Base-by-base conservation (phyloP, 768 basidiomycete genomes). In the Naganishia vaughanmartiniae region DNA sequence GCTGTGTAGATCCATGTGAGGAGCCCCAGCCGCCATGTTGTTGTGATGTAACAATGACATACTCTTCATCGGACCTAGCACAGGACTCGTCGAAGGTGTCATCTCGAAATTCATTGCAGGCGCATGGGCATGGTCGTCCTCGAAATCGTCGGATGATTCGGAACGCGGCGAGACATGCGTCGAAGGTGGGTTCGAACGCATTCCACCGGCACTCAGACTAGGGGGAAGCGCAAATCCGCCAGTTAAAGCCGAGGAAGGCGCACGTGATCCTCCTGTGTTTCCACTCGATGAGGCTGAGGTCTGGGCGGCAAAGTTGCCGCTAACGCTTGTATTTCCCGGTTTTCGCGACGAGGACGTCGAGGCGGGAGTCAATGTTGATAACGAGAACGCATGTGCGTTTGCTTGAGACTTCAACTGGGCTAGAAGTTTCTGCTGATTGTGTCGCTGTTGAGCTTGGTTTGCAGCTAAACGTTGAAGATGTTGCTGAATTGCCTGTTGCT, bases 11-110 rank as follows among this genome's bases (percentile, higher is more conserved):
- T 54, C 46, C 42, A 60, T 39, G 11, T 60, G 68, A n/a, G 68
- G 57, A 26, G 45, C 39, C 2, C 48, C 56, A 34, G 42, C 56
- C 0, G 30, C 24, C 48, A 51, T 24, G 24, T 24, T 51, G 48
- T 51, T 45, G 36, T 54, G 58, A 17, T 71, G 76, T 70, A 76
- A 79, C 51, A 79, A 73, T 11, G 73, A 73, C 79, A 83, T 80
- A 63, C 75, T 76, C 67, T 78, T 72, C 75, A 82, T 75, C 14
- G 81, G 76, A 5, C 79, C 77, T 7, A 83, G 70, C 9, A 82
- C 82, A n/a, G 82, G 82, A 42, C 76, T 79, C 0, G 81, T 80
- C 33, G 78, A 74, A 26, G 77, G 77, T 9, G 77, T 75, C 46
- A 79, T 74, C 28, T 78, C 78, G 65, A 76, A 74, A 9, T 71